Base-by-base conservation (phyloP, 2,329 filamentous ascomycete genomes). In the Annulohypoxylon truncatum region DNA sequence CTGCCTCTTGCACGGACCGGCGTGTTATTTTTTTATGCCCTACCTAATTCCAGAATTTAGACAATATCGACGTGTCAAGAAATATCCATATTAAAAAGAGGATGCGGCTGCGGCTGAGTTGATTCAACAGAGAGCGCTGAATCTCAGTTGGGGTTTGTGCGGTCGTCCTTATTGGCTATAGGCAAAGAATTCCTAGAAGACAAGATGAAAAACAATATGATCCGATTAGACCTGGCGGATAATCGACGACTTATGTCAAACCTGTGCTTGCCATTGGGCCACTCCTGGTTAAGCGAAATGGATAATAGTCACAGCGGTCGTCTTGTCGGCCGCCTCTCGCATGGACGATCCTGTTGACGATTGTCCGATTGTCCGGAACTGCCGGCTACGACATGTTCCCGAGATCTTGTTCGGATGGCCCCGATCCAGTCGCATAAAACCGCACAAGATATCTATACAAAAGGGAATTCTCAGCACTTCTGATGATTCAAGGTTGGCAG, bases 21-120 rank as follows among this genome's bases (percentile, higher is more conserved):
- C 3, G 10, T 26, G 42, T 50, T 55, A 22, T 50, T 55, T 55
- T 55, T 15, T 44, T 26, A 20, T 35, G 44, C 51, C 28, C 20
- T 31, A 28, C 28, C 20, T 31, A 28, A n/a, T 35, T 22, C 26
- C 13, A 29, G 26, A 24, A 10, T 13, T n/a, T 24, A 26, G 24
- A 10, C n/a, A 20, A 28, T 38, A 15, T 28, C 24, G 13, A 48
- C 24, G 13, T 28, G 24, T 28, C 24, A 48, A 48, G 4, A 29
- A 13, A 48, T 26, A 18, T 48, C 13, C 44, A 26, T 28, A 48
- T 28, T 48, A 29, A 24, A 26, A 26, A 24, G 13, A 46, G 13
- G 20, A 46, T 13, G 13, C 3, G 12, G 26, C 3, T 22, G 38
- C 38, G 38, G 38, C 15, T 42, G 38, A 42, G 38, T 42, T 18